Percentiles rank a stretch among this genome's conserved stretches.
Evolutionary conservation across 371 early-diverging fungal species (phyloP).

Genomic region (Lichtheimia corymbifera): DNA sequence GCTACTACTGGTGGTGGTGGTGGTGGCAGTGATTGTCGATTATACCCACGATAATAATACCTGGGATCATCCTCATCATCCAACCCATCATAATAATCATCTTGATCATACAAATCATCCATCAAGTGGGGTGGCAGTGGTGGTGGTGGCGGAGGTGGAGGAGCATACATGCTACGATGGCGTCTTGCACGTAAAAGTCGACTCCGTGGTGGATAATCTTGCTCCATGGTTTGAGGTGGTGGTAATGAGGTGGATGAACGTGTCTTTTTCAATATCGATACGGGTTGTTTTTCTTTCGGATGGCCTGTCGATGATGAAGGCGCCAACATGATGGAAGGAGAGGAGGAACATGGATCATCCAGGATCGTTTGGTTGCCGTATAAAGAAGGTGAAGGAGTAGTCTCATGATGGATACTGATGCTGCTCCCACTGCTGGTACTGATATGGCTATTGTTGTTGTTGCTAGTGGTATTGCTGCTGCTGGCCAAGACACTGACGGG

Average conservation of each 20-base stretch:
- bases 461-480: neutral
- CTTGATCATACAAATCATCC: no score
- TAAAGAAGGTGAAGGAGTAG: neutral
- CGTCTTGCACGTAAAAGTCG: no score
- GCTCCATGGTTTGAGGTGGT: neutral
- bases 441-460: neutral
- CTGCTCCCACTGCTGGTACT: neutral
- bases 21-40: no score
- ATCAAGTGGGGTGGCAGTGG: no score
- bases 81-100: no score
- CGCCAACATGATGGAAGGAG: neutral
- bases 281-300: neutral
- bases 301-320: conserved; percentile 4
- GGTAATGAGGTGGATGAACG: conserved; percentile 4
- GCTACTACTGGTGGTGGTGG: no score
- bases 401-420: no score
- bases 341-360: conserved; percentile 1
- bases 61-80: no score
- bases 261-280: conserved; percentile 9
- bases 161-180: no score
- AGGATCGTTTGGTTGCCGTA: neutral
- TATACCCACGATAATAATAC: no score
- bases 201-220: no score
- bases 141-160: no score
- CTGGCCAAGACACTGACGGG: neutral